A percentile compares a stretch with the other conserved stretches of the same genome.
Evolutionary conservation across 805 yeast genomes (phyloP).

Genomic region (Isabelozyma gotoi): DNA sequence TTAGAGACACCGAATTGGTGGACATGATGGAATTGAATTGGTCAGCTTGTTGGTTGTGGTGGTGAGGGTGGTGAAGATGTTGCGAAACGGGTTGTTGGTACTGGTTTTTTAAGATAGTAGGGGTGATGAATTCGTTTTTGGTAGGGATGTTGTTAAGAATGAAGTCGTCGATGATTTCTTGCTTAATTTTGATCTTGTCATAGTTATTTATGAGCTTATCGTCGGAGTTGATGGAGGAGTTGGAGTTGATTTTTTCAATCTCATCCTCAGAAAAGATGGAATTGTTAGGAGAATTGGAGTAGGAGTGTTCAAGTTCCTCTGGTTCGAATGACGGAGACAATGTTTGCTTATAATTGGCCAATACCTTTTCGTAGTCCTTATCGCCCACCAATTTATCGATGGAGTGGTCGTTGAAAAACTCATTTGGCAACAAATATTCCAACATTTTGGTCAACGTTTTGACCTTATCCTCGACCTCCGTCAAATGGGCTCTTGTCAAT

Average conservation of each 20-base stretch:
- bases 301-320: neutral
- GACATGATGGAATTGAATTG: neutral
- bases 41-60: neutral
- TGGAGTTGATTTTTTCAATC: neutral
- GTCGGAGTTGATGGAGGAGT: constrained; percentile 7
- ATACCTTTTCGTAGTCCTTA: constrained; percentile 11
- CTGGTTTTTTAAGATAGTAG: neutral
- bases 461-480: constrained; percentile 62
- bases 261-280: constrained; percentile 22
- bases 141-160: constrained; percentile 36
- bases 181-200: constrained; percentile 29
- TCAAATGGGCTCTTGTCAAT: constrained; percentile 74
- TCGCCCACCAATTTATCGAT: constrained; percentile 15
- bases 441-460: constrained; percentile 28
- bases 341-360: constrained; percentile 2
- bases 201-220: constrained; percentile 7
- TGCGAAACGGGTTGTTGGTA: neutral
- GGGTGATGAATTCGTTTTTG: neutral
- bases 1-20: constrained; percentile 18
- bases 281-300: constrained; percentile 20
- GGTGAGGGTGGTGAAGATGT: neutral
- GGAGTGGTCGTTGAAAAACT: constrained; percentile 10
- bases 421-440: constrained; percentile 28
- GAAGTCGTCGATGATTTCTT: constrained; percentile 41
- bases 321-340: neutral